phyloP scores from a whole-genome alignment of 176 grass and related monocot species.

The Triticum timopheevii region DNA sequence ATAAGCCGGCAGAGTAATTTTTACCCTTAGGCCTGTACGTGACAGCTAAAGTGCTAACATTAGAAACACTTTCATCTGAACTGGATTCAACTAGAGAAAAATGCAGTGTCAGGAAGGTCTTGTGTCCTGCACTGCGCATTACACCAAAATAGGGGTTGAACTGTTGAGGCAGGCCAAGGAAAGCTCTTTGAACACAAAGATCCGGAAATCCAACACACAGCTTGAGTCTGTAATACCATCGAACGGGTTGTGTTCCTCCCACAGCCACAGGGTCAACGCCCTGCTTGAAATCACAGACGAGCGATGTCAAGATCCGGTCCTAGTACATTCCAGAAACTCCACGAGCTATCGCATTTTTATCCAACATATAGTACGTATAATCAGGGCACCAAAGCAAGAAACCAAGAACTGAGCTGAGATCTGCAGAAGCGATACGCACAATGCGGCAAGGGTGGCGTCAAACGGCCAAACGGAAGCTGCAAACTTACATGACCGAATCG shows the following conservation, averaged over 20 bases:
- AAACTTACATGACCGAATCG: slow-evolving; percentile 25
- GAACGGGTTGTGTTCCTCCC: slow-evolving; percentile 5
- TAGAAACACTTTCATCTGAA: neutral
- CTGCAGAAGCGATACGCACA: neutral
- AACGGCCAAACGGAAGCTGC: neutral
- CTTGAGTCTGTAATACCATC: neutral
- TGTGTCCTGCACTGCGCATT: neutral
- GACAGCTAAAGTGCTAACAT: neutral
- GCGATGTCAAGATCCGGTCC: neutral
- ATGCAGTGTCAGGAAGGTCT: neutral
- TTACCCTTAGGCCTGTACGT: neutral
- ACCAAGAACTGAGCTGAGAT: slow-evolving; percentile 8
- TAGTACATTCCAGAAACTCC: neutral
- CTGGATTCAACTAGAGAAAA: neutral
- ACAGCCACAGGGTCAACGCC: slow-evolving; percentile 1
- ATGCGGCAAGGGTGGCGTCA: neutral
- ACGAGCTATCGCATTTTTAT: neutral
- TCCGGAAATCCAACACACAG: neutral
- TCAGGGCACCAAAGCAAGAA: neutral
- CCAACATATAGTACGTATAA: neutral
- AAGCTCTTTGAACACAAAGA: neutral
- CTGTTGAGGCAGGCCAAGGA: neutral
- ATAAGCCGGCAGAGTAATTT: neutral
- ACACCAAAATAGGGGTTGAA: neutral
- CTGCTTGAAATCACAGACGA: neutral